These are phyloP conservation scores for Fusarium kyushuense DNA, from an alignment of 2,329 filamentous ascomycete genomes.

Conservation along the genomic window DNA sequence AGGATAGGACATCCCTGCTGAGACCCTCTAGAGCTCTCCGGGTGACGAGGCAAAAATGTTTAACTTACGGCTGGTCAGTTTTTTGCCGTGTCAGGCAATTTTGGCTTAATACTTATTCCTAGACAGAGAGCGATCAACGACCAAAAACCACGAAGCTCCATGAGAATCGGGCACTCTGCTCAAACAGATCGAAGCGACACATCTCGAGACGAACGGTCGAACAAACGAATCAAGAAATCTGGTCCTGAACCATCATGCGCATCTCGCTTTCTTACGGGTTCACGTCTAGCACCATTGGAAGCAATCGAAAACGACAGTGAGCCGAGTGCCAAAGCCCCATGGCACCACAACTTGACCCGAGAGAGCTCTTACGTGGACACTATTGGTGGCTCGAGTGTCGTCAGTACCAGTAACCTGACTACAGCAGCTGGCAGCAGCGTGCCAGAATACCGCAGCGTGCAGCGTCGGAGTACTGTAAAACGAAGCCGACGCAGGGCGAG, in stretches of 20 bases:
- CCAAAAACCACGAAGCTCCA: slow-evolving; percentile 40
- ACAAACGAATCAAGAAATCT: slow-evolving; percentile 44
- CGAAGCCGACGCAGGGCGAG: slow-evolving; percentile 21
- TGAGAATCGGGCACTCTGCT: slow-evolving; percentile 17
- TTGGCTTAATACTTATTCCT: slow-evolving; percentile 21
- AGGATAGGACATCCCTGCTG: slow-evolving; percentile 33
- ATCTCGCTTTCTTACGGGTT: slow-evolving; percentile 13
- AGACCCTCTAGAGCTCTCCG: slow-evolving; percentile 43
- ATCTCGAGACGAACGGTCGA: slow-evolving; percentile 24
- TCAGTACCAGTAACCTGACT: slow-evolving; percentile 24
- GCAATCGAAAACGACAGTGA: slow-evolving; percentile 31
- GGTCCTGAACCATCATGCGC: background rate
- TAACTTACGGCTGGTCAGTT: slow-evolving; percentile 44
- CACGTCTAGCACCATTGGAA: slow-evolving; percentile 8
- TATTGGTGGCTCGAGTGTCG: slow-evolving; percentile 32
- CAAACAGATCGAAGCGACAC: background rate
- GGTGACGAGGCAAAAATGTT: slow-evolving; percentile 40
- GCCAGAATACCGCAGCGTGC: slow-evolving; percentile 41
- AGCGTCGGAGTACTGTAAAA: slow-evolving; percentile 14
- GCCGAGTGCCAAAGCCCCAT: background rate
- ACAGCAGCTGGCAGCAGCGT: slow-evolving; percentile 16
- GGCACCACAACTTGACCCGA: slow-evolving; percentile 31
- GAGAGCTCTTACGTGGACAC: slow-evolving; percentile 40
- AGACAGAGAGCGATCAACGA: slow-evolving; percentile 45
- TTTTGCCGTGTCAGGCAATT: background rate